Percentiles rank a stretch among this genome's conserved stretches.
These are phyloP conservation scores for Simplicillium aogashimaense DNA, from an alignment of 2,329 filamentous ascomycete species.

Conservation along the genomic window DNA sequence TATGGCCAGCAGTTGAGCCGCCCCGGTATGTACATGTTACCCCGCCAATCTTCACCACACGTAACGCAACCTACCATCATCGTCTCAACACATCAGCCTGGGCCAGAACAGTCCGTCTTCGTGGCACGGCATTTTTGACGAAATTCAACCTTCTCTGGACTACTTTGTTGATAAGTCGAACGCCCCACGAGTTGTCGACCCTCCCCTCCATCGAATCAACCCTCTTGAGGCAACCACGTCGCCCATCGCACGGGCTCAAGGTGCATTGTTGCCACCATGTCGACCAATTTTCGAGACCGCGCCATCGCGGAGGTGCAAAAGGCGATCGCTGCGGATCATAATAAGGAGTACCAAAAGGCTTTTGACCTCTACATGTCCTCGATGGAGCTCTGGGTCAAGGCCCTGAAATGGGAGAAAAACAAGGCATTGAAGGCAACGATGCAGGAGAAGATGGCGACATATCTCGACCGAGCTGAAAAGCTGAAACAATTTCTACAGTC, in stretches of 20 bases:
- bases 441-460: conserved; percentile 85
- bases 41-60: conserved; percentile 23
- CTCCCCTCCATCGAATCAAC: too few species aligned
- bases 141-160: too few species aligned
- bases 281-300: conserved; percentile 91
- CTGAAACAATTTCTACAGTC: conserved; percentile 82
- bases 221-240: too few species aligned
- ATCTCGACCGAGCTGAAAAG: conserved; percentile 98
- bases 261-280: conserved; percentile 50
- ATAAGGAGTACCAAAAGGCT: conserved; percentile 92
- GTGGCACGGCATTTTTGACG: too few species aligned
- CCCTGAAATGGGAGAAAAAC: conserved; percentile 99
- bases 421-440: conserved; percentile 96
- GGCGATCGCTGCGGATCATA: conserved; percentile 92
- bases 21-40: conserved; percentile 26
- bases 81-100: conserved; percentile 3
- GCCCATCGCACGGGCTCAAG: too few species aligned
- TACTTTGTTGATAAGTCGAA: too few species aligned
- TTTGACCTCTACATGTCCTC: conserved; percentile 94
- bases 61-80: conserved; percentile 2
- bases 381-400: conserved; percentile 97
- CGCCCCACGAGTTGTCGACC: too few species aligned
- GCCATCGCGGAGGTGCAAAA: conserved; percentile 96
- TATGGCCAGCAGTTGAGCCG: conserved; percentile 5
- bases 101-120: not conserved